phyloP scores from a whole-genome alignment of 2,329 filamentous ascomycete species.

The Pleurostoma richardsiae region DNA sequence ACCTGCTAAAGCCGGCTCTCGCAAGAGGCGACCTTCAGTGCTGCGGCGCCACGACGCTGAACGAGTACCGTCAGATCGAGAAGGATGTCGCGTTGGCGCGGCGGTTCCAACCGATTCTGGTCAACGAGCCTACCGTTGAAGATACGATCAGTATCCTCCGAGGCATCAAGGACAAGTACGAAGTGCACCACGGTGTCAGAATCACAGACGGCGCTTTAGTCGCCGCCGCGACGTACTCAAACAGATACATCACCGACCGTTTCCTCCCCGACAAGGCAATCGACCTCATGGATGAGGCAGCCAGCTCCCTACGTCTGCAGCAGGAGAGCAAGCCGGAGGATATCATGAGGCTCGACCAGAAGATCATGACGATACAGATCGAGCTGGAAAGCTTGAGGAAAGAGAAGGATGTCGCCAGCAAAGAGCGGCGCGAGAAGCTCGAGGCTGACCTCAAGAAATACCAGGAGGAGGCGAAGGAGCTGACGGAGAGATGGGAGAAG shows the following conservation, averaged over 20 bases:
- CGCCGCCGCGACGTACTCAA: slow-evolving; percentile 85
- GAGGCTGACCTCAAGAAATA: slow-evolving; percentile 71
- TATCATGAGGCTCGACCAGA: slow-evolving; percentile 86
- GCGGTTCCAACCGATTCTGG: slow-evolving; percentile 88
- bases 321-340: slow-evolving; percentile 96
- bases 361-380: slow-evolving; percentile 96
- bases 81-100: slow-evolving; percentile 92
- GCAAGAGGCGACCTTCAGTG: slow-evolving; percentile 90
- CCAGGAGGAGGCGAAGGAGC: slow-evolving; percentile 67
- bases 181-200: slow-evolving; percentile 92
- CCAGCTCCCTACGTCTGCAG: slow-evolving; percentile 81
- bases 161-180: slow-evolving; percentile 96
- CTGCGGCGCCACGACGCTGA: slow-evolving; percentile 89
- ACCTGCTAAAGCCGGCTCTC: slow-evolving; percentile 89
- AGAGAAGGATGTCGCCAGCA: slow-evolving; percentile 85
- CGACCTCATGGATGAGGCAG: slow-evolving; percentile 92
- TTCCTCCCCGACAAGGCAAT: slow-evolving; percentile 97
- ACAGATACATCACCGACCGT: slow-evolving; percentile 93
- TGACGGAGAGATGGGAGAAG: slow-evolving; percentile 85
- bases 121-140: slow-evolving; percentile 85
- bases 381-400: slow-evolving; percentile 92
- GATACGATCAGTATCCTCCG: slow-evolving; percentile 94
- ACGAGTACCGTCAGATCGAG: slow-evolving; percentile 89
- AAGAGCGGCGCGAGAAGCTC: slow-evolving; percentile 81
- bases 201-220: slow-evolving; percentile 92